These are phyloP conservation scores for Alternaria consortialis DNA, from an alignment of 2,329 filamentous ascomycete genomes.

Conservation along the genomic window DNA sequence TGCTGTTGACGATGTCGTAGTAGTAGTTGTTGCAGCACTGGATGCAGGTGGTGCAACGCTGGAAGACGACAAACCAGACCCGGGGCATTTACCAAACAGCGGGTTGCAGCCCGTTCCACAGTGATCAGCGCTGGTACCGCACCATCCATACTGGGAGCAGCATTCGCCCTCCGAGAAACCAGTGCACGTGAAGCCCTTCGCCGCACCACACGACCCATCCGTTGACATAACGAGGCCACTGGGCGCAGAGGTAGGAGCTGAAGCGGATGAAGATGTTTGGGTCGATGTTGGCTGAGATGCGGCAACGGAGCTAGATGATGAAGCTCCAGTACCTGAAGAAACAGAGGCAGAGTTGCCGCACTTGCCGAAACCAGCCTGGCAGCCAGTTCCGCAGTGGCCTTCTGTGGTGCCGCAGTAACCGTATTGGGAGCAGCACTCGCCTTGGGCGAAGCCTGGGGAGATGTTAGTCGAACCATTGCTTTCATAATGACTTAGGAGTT, in stretches of 20 bases:
- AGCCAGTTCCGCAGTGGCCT: conserved; percentile 39
- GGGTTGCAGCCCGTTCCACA: conserved; percentile 14
- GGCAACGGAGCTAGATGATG: not conserved
- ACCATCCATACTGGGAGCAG: conserved; percentile 30
- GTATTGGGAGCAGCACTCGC: conserved; percentile 49
- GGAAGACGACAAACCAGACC: not conserved
- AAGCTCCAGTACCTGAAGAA: conserved; percentile 6
- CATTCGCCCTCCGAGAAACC: conserved; percentile 29
- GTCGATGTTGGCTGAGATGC: not conserved
- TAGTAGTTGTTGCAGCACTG: not conserved
- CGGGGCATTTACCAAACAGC: conserved; percentile 10
- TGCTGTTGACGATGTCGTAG: not conserved
- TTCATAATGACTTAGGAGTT: not conserved
- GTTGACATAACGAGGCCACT: conserved; percentile 12
- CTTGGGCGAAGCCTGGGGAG: conserved; percentile 38
- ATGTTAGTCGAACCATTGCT: not conserved
- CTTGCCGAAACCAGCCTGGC: conserved; percentile 39
- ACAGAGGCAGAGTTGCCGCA: conserved; percentile 9
- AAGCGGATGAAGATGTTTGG: not conserved
- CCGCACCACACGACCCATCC: conserved; percentile 24
- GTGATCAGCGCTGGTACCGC: conserved; percentile 13
- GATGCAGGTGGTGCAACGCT: not conserved
- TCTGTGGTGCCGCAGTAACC: conserved; percentile 49
- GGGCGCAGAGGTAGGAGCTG: not conserved
- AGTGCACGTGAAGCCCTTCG: conserved; percentile 22